A percentile compares a stretch with the other conserved stretches of the same genome.
phyloP scores from a whole-genome alignment of 139 green algal species.

The Chlamydomonas applanata region DNA sequence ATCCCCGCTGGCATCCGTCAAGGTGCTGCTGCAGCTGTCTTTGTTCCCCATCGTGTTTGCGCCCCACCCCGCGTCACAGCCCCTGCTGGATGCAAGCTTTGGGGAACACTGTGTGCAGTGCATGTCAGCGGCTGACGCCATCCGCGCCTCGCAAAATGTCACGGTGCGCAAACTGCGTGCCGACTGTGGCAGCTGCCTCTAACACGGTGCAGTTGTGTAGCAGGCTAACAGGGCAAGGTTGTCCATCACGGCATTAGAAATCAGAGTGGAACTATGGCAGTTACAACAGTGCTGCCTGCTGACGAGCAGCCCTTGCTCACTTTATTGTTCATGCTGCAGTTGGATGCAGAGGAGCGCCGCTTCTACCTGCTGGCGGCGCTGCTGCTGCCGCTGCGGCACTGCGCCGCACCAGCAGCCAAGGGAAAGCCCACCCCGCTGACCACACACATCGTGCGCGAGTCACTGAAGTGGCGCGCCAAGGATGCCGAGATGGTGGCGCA shows the following conservation, averaged over 20 bases:
- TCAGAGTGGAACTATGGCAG: no score
- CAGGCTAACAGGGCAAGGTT: no score
- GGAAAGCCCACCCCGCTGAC: slow-evolving; percentile 42
- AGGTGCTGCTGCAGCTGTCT: slow-evolving; percentile 62
- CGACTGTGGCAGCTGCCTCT: no score
- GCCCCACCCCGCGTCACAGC: slow-evolving; percentile 24
- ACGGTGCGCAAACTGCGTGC: slow-evolving; percentile 18
- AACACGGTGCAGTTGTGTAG: no score
- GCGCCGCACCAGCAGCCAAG: slow-evolving; percentile 25
- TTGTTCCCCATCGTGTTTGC: slow-evolving; percentile 77
- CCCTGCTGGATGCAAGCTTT: slow-evolving; percentile 13
- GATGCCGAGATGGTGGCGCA: slow-evolving; percentile 35
- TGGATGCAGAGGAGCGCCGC: slow-evolving; percentile 58
- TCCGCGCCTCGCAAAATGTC: no score
- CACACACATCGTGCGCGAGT: slow-evolving; percentile 58
- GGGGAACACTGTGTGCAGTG: no score
- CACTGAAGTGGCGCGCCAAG: slow-evolving; percentile 76
- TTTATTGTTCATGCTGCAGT: slow-evolving; percentile 6
- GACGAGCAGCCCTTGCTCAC: no score
- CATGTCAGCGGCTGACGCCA: slow-evolving; percentile 15
- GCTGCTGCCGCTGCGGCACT: slow-evolving; percentile 68
- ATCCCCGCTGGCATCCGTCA: slow-evolving; percentile 60
- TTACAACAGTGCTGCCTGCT: no score
- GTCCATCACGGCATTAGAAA: no score
- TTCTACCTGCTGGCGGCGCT: slow-evolving; percentile 69